Conservation (phyloP, 2,329 filamentous ascomycete genomes). For the Trichoderma atroviride region DNA sequence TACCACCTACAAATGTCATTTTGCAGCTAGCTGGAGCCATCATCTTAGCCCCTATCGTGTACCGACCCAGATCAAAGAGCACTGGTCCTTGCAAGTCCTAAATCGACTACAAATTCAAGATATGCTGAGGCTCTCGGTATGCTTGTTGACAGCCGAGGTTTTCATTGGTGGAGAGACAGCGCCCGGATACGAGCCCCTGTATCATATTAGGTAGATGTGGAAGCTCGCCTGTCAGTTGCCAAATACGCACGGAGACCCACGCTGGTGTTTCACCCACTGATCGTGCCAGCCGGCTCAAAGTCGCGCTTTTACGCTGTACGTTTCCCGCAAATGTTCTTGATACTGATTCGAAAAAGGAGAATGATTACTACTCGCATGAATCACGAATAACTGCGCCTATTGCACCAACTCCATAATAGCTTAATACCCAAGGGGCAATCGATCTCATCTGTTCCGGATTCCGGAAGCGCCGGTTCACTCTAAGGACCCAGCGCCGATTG, state of each 20-base stretch:
- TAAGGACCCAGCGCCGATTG: not conserved
- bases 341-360: not conserved
- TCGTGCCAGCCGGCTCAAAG: not conserved
- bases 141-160: not conserved
- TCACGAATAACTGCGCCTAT: not conserved
- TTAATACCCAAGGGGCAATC: not conserved
- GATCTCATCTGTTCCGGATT: not conserved
- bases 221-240: not conserved
- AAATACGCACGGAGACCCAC: not conserved
- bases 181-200: constrained; percentile 21
- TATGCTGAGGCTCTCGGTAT: not conserved
- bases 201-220: constrained; percentile 4
- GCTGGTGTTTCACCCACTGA: not conserved
- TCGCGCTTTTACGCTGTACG: not conserved
- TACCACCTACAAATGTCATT: not conserved
- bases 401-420: not conserved
- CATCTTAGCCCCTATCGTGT: not conserved
- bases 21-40: not conserved
- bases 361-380: not conserved
- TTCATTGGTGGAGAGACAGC: constrained; percentile 8
- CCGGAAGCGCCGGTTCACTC: constrained; percentile 1
- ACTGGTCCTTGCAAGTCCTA: not conserved
- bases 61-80: not conserved
- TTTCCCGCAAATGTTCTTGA: not conserved
- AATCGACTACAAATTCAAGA: not conserved